Conservation (phyloP, 352 stramenopile species). For the Phytopythium oedochilum region DNA sequence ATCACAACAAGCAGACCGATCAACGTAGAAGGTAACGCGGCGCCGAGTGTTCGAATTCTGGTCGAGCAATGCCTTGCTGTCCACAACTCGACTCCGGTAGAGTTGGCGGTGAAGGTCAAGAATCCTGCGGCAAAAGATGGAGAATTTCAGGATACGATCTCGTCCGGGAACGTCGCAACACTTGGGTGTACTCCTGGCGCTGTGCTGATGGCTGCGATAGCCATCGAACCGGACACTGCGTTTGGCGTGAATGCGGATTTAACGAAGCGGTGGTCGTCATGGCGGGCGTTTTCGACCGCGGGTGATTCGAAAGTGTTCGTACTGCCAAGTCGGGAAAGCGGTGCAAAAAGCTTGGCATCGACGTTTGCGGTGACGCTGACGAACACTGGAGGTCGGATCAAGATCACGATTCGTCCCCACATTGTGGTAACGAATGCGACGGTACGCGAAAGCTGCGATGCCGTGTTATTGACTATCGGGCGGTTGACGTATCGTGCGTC, state of each 20-base stretch:
- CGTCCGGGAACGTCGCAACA: background rate
- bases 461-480: background rate
- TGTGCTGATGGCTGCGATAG: slow-evolving; percentile 23
- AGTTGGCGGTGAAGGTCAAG: slow-evolving; percentile 17
- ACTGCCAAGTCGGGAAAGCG: slow-evolving; percentile 6
- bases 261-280: slow-evolving; percentile 31
- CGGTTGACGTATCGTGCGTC: background rate
- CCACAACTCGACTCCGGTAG: slow-evolving; percentile 22
- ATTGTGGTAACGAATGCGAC: slow-evolving; percentile 57
- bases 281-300: slow-evolving; percentile 21
- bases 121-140: slow-evolving; percentile 9
- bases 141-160: background rate
- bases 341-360: slow-evolving; percentile 13
- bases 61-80: slow-evolving; percentile 16
- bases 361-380: slow-evolving; percentile 33
- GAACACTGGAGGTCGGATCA: slow-evolving; percentile 22
- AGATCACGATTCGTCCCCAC: slow-evolving; percentile 36
- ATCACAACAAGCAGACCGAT: background rate
- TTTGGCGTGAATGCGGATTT: background rate
- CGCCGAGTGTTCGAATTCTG: slow-evolving; percentile 1
- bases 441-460: slow-evolving; percentile 17
- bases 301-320: slow-evolving; percentile 29
- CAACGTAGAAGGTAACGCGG: background rate
- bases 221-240: slow-evolving; percentile 4
- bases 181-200: slow-evolving; percentile 8